Base-by-base conservation (phyloP, 176 grass and related monocot genomes). In the Oryza brachyantha region DNA sequence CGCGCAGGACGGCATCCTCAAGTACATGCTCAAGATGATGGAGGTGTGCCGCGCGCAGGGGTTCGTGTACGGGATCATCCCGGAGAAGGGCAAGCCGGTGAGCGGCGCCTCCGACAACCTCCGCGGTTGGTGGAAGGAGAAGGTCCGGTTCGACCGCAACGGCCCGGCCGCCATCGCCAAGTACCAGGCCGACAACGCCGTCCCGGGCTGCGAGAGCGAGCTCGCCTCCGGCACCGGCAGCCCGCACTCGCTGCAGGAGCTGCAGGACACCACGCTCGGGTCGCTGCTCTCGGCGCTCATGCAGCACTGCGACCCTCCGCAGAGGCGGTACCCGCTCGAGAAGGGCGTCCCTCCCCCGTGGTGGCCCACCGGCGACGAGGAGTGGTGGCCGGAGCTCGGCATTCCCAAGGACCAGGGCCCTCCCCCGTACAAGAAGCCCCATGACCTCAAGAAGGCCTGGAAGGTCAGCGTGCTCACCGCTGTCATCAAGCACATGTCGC, bases 11-110 rank as follows among this genome's bases (percentile, higher is more conserved):
- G 96, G 96, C 70, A 99, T 99, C 70, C 88, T 99, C 65, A 99
- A 99, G 79, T 95, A 99, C 92, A 99, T 99, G 96, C 88, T 99
- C 73, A 99, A 99, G 75, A 99, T 99, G 96, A 99, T 99, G 96
- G 96, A 99, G 78, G 96, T 95, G 12, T 95, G 96, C 85, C 90
- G 88, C 6, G 92, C 96, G 0, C 96, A 99, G 69, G 96, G 96
- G 3, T 99, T 99, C 36, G 96, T 99, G 22, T 99, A 99, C 63
- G 96, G 96, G 27, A 99, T 99, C 70, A 99, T 99, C 26, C 96
- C 96, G 14, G 96, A 99, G 87, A 93, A 99, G 83, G 96, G 96
- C 10, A 99, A 99, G 88, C 96, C 96, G 2, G 96, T 99, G 66
- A 94, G 96, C 11, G 96, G 96, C 1, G 96, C 96, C 41, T 99